A percentile compares a stretch with the other conserved stretches of the same genome.
Conservation (phyloP, 495 filamentous ascomycete genomes). For the Aspergillus asperescens region DNA sequence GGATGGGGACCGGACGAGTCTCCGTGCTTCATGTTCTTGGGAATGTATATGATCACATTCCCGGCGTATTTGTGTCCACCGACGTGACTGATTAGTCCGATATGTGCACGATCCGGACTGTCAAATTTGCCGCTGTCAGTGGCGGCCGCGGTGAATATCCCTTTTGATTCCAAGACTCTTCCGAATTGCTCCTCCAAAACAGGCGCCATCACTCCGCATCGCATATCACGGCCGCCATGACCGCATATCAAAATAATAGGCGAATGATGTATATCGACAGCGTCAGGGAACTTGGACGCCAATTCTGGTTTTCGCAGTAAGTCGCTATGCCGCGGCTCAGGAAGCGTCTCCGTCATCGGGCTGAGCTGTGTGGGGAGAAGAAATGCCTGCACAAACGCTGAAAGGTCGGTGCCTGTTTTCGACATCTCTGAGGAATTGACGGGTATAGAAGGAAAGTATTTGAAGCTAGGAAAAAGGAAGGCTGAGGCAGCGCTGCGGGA, state of each 20-base stretch:
- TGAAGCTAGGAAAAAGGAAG: constrained; percentile 73
- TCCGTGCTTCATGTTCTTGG: constrained; percentile 44
- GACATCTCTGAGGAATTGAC: constrained; percentile 11
- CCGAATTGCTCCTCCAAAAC: constrained; percentile 65
- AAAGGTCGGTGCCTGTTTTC: constrained; percentile 19
- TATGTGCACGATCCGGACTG: constrained; percentile 41
- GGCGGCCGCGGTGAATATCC: constrained; percentile 19
- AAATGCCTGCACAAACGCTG: constrained; percentile 35
- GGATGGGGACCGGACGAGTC: constrained; percentile 32
- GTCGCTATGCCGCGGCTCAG: constrained; percentile 22
- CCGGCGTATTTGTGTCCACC: constrained; percentile 92
- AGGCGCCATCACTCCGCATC: constrained; percentile 78
- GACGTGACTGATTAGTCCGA: constrained; percentile 80
- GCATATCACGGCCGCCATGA: constrained; percentile 68
- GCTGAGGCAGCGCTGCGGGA: constrained; percentile 50
- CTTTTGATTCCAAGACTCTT: constrained; percentile 36
- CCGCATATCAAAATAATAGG: constrained; percentile 78
- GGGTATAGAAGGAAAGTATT: constrained; percentile 68
- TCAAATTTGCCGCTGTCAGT: constrained; percentile 22
- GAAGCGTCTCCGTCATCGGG: constrained; percentile 50
- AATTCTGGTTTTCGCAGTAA: constrained; percentile 29
- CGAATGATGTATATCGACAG: constrained; percentile 54
- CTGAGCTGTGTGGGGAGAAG: constrained; percentile 55
- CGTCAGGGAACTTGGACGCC: constrained; percentile 32
- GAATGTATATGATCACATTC: constrained; percentile 88